Conservation (phyloP, 306 rosid genomes). For the Inga oerstediana region DNA sequence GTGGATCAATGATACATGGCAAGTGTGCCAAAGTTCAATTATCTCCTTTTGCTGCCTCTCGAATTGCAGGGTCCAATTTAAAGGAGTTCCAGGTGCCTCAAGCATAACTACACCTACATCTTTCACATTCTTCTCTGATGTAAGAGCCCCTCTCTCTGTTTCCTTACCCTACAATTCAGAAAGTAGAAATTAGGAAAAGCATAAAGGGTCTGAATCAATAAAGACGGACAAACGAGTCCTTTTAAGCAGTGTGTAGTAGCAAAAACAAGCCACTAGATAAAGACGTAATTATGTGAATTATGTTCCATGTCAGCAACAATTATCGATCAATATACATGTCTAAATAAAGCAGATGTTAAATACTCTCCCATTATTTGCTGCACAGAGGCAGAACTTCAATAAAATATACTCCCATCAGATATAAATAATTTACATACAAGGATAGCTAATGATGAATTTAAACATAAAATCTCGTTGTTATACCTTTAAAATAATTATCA, state of each 20-base stretch:
- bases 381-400: constrained; percentile 2
- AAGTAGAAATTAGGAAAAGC: constrained; percentile 20
- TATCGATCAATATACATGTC: constrained; percentile 9
- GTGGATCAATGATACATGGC: constrained; percentile 87
- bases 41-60: constrained; percentile 73
- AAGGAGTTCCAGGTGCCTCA: constrained; percentile 51
- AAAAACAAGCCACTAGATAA: not conserved
- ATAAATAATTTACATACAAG: not conserved
- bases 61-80: constrained; percentile 83
- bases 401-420: not conserved
- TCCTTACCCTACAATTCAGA: constrained; percentile 52
- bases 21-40: constrained; percentile 86
- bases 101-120: constrained; percentile 65
- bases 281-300: not conserved
- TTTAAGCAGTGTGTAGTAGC: not conserved
- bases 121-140: constrained; percentile 45
- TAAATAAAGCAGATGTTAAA: constrained; percentile 16
- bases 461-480: no score
- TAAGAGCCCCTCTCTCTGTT: not conserved
- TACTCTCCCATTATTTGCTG: constrained; percentile 11
- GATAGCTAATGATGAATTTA: not conserved
- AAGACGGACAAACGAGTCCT: constrained; percentile 5
- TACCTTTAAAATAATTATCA: no score
- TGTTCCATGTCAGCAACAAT: not conserved
- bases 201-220: not conserved